Evolutionary conservation across 2,329 filamentous ascomycete species (phyloP).

Genomic region (Sphaerulina populicola): DNA sequence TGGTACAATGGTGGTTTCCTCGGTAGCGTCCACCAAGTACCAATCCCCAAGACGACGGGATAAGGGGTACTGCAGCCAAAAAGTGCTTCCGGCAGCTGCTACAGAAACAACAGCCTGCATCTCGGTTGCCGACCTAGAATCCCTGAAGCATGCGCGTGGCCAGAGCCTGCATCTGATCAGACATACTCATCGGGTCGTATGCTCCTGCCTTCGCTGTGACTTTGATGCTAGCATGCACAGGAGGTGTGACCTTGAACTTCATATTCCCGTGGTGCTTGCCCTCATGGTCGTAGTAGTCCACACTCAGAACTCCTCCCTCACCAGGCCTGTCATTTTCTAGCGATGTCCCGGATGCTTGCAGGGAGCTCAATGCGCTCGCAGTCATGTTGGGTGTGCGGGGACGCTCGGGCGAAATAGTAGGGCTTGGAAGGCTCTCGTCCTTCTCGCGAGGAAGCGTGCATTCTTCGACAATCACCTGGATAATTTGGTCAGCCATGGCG

Average conservation of each 20-base stretch:
- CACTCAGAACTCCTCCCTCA: conserved; percentile 1
- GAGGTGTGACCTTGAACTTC: not conserved
- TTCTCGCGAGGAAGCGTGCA: not conserved
- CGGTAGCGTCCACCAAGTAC: no score
- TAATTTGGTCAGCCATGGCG: not conserved
- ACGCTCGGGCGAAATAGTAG: not conserved
- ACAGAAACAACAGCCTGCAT: no score
- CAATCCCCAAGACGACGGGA: no score
- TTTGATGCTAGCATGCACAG: conserved; percentile 2
- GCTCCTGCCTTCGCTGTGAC: conserved; percentile 3
- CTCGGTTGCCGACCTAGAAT: not conserved
- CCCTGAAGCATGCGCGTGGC: conserved; percentile 1
- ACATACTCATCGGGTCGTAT: conserved; percentile 5
- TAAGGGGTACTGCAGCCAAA: no score
- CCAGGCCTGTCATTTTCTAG: no score
- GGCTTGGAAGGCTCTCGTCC: not conserved
- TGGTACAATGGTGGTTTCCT: no score
- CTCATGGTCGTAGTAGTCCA: conserved; percentile 7
- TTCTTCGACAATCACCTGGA: not conserved
- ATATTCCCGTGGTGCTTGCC: conserved; percentile 1
- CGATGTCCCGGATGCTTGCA: not conserved
- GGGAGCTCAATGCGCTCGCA: not conserved
- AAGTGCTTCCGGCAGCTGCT: no score
- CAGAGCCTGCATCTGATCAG: conserved; percentile 6
- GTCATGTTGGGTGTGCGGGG: not conserved